Conservation (phyloP, 139 green algal genomes). For the Tetradesmus lagerheimii region DNA sequence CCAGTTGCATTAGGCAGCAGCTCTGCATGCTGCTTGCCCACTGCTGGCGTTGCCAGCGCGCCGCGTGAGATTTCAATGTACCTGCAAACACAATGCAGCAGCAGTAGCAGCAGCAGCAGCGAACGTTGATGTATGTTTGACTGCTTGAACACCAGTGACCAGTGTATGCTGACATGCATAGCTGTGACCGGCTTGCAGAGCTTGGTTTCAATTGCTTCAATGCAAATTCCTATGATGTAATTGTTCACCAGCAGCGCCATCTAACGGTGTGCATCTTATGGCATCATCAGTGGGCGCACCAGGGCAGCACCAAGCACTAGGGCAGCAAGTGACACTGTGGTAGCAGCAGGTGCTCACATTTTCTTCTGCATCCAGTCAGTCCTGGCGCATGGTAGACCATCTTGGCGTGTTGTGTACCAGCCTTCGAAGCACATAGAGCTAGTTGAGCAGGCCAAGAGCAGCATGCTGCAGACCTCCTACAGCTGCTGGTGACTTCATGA, state of each 20-base stretch:
- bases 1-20: conserved; percentile 48
- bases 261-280: no score
- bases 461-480: not conserved
- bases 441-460: not conserved
- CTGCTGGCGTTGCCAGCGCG: conserved; percentile 25
- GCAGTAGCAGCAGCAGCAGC: not conserved
- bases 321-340: not conserved
- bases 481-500: not conserved
- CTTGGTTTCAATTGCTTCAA: no score
- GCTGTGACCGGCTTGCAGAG: not conserved
- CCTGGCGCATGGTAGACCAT: conserved; percentile 8
- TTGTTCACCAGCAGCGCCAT: no score
- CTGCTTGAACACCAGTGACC: not conserved
- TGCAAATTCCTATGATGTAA: no score
- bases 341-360: not conserved
- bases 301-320: not conserved
- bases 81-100: not conserved
- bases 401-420: conserved; percentile 15
- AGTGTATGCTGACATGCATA: not conserved
- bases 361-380: conserved; percentile 9
- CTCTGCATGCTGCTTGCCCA: conserved; percentile 43
- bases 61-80: conserved; percentile 35
- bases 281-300: not conserved
- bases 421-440: not conserved
- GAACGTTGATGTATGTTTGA: not conserved